Evolutionary conservation across 768 basidiomycete genomes (phyloP).

Genomic region (Coprinopsis cinerea): DNA sequence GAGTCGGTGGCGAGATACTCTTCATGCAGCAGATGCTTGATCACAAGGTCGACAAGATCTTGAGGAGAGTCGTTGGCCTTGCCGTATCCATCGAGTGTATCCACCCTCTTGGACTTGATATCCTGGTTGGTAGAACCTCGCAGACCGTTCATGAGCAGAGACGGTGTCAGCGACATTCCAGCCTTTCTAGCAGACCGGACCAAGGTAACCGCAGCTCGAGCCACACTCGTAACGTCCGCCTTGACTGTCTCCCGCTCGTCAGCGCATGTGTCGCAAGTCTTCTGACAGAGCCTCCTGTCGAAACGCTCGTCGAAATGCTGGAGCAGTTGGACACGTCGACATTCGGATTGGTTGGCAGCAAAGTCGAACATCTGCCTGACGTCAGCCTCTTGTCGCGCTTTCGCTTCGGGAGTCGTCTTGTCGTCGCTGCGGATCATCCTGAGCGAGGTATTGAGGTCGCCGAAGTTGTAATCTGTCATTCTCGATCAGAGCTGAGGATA

Average conservation of each 20-base stretch:
- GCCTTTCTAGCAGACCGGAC: conserved; percentile 20
- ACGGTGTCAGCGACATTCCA: neutral
- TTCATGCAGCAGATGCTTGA: neutral
- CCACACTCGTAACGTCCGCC: conserved; percentile 58
- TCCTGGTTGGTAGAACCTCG: neutral
- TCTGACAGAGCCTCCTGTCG: conserved; percentile 54
- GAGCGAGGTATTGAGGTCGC: conserved; percentile 50
- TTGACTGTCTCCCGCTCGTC: conserved; percentile 37
- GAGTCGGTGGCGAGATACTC: neutral
- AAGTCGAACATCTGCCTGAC: conserved; percentile 70
- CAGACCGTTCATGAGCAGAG: neutral
- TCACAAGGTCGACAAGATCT: conserved; percentile 1
- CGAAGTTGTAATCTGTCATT: conserved; percentile 58
- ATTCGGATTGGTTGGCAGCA: conserved; percentile 76
- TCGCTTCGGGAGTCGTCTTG: conserved; percentile 46
- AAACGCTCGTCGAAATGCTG: conserved; percentile 87
- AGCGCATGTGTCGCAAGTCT: conserved; percentile 81
- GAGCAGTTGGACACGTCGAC: conserved; percentile 83
- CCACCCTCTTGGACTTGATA: neutral
- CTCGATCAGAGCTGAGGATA: conserved; percentile 1
- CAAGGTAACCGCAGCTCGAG: conserved; percentile 52
- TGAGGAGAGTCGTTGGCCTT: neutral
- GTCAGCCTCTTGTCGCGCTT: conserved; percentile 60
- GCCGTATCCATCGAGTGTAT: conserved; percentile 3
- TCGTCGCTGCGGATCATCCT: conserved; percentile 57